phyloP scores from a whole-genome alignment of 2,329 filamentous ascomycete species.

The Nigrospora oryzae region DNA sequence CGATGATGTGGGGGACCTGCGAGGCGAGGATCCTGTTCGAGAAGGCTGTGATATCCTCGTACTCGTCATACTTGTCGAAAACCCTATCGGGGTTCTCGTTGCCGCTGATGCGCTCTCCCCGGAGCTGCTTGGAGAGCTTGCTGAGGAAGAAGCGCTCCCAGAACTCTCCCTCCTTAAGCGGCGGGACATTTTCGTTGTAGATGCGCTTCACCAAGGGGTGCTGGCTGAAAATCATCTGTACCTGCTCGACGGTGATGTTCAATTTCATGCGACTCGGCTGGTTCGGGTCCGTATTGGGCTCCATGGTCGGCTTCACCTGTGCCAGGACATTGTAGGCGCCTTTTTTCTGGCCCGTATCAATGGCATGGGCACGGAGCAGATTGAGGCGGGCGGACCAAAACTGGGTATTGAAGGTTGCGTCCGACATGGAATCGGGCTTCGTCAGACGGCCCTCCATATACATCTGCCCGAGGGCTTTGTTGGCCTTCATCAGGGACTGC shows the following conservation, averaged over 20 bases:
- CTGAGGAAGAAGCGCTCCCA: conserved; percentile 95
- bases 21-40: conserved; percentile 48
- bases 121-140: conserved; percentile 80
- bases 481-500: conserved; percentile 77
- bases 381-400: conserved; percentile 92
- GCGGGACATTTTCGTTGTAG: conserved; percentile 89
- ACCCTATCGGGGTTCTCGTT: conserved; percentile 68
- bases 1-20: conserved; percentile 79
- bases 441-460: conserved; percentile 78
- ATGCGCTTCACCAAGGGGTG: conserved; percentile 84
- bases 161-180: conserved; percentile 70
- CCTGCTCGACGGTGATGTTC: conserved; percentile 83
- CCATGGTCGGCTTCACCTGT: conserved; percentile 73
- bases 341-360: conserved; percentile 76
- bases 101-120: conserved; percentile 78
- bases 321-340: conserved; percentile 93
- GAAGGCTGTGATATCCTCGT: conserved; percentile 52
- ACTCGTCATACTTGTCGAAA: conserved; percentile 78
- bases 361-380: conserved; percentile 80
- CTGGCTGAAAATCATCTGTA: conserved; percentile 86
- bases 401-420: conserved; percentile 75
- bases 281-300: conserved; percentile 26
- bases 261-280: conserved; percentile 59
- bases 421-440: conserved; percentile 76
- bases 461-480: conserved; percentile 66